Conservation (phyloP, 139 green algal genomes). For the Axilococcus clingmanii region DNA sequence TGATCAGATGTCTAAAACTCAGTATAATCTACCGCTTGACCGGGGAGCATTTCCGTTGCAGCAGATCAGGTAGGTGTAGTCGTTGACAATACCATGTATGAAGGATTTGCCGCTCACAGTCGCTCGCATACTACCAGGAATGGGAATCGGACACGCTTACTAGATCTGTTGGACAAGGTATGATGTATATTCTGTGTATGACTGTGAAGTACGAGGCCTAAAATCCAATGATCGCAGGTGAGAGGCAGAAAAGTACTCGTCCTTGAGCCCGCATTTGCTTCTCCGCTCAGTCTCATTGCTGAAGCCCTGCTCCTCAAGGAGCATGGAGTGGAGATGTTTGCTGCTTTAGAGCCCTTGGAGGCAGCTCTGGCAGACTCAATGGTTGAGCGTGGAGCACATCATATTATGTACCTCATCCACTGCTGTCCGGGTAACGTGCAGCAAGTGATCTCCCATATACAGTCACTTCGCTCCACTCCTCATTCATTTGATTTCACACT, state of each 20-base stretch:
- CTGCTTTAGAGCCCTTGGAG: background rate
- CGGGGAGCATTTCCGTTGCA: background rate
- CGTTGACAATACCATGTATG: background rate
- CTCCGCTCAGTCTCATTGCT: conserved; percentile 65
- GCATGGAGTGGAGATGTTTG: conserved; percentile 75
- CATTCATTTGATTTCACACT: conserved; percentile 5
- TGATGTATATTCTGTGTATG: background rate
- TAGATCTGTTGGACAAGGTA: conserved; percentile 62
- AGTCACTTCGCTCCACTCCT: too few relatives aligned
- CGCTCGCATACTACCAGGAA: background rate
- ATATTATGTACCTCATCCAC: background rate
- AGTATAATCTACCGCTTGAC: background rate
- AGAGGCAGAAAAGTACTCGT: conserved; percentile 79
- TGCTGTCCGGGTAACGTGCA: too few relatives aligned
- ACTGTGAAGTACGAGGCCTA: background rate
- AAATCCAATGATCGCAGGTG: conserved; percentile 25
- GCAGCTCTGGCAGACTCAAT: background rate
- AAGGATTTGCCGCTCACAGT: background rate
- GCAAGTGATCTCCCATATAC: too few relatives aligned
- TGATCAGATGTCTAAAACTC: background rate
- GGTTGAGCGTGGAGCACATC: background rate
- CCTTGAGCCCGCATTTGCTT: conserved; percentile 62
- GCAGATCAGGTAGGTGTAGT: background rate
- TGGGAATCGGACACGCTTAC: conserved; percentile 30
- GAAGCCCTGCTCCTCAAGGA: conserved; percentile 65